These are phyloP conservation scores for Botrytis sinoallii DNA, from an alignment of 2,329 filamentous ascomycete species.

Conservation along the genomic window DNA sequence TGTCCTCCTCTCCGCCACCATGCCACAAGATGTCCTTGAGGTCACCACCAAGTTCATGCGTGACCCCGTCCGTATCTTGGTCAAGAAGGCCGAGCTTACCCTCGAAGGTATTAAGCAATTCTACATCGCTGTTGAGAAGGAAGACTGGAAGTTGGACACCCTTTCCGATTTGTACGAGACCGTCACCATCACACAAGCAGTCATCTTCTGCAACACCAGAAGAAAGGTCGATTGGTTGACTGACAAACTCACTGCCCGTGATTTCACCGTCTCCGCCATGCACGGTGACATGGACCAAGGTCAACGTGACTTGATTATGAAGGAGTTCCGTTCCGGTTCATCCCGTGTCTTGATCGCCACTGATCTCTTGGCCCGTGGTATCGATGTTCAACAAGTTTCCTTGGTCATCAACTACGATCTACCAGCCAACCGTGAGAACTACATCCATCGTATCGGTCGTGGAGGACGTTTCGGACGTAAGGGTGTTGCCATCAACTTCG, in stretches of 20 bases:
- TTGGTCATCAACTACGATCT: conserved; percentile 99
- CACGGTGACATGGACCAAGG: conserved; percentile 99
- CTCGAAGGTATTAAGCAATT: conserved; percentile 99
- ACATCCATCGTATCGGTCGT: conserved; percentile 99
- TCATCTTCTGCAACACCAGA: conserved; percentile 99
- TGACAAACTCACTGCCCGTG: conserved; percentile 96
- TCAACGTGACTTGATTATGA: conserved; percentile 99
- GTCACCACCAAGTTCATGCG: conserved; percentile 99
- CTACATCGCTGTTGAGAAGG: conserved; percentile 99
- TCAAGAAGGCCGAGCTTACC: conserved; percentile 99
- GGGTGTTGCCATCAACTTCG: conserved; percentile 99
- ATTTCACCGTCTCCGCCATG: conserved; percentile 99
- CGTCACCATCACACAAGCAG: conserved; percentile 97
- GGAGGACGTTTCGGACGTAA: conserved; percentile 99
- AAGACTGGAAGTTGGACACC: conserved; percentile 99
- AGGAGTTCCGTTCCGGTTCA: conserved; percentile 99
- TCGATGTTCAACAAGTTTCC: conserved; percentile 99
- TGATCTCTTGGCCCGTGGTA: conserved; percentile 96
- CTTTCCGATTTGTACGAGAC: conserved; percentile 99
- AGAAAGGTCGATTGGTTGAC: conserved; percentile 99
- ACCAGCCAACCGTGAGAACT: conserved; percentile 98
- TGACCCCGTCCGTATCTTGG: conserved; percentile 95
- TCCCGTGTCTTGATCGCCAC: conserved; percentile 98
- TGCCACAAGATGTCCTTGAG: conserved; percentile 98
- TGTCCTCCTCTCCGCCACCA: conserved; percentile 94